Conservation (phyloP, 2,329 filamentous ascomycete genomes). For the Aureobasidium melanogenum region DNA sequence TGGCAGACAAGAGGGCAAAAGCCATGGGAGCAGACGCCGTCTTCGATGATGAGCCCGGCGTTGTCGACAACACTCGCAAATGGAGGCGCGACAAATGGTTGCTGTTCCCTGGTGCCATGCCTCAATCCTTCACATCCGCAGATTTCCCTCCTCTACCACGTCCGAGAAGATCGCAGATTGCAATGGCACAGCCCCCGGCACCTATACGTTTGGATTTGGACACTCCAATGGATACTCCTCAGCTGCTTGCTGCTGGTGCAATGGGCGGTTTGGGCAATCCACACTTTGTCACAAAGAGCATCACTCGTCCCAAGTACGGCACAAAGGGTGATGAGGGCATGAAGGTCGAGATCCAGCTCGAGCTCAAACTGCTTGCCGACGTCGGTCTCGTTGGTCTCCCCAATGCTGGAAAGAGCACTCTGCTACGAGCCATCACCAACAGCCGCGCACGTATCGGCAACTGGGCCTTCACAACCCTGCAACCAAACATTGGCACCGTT, state of each 20-base stretch:
- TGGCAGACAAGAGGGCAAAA: conserved; percentile 23
- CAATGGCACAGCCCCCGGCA: conserved; percentile 59
- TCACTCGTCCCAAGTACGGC: conserved; percentile 72
- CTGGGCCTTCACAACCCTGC: conserved; percentile 95
- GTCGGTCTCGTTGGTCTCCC: conserved; percentile 90
- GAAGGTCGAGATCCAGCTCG: conserved; percentile 71
- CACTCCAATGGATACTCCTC: conserved; percentile 69
- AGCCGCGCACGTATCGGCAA: conserved; percentile 81
- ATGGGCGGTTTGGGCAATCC: conserved; percentile 89
- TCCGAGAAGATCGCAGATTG: conserved; percentile 48
- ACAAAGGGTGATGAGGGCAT: conserved; percentile 77
- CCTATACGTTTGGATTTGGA: conserved; percentile 55
- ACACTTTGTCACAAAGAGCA: conserved; percentile 74
- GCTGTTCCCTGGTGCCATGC: conserved; percentile 70
- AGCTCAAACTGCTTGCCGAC: conserved; percentile 91
- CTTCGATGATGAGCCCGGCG: conserved; percentile 30
- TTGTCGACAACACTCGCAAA: conserved; percentile 26
- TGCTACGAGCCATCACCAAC: conserved; percentile 78
- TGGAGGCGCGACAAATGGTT: conserved; percentile 66
- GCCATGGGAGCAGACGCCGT: conserved; percentile 18
- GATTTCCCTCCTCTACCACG: conserved; percentile 50
- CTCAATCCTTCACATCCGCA: conserved; percentile 56
- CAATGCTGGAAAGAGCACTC: conserved; percentile 91
- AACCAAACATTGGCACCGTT: conserved; percentile 92
- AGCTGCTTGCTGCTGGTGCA: conserved; percentile 78